Evolutionary conservation across 2,329 filamentous ascomycete species (phyloP).

Genomic region (Dothistroma septosporum): DNA sequence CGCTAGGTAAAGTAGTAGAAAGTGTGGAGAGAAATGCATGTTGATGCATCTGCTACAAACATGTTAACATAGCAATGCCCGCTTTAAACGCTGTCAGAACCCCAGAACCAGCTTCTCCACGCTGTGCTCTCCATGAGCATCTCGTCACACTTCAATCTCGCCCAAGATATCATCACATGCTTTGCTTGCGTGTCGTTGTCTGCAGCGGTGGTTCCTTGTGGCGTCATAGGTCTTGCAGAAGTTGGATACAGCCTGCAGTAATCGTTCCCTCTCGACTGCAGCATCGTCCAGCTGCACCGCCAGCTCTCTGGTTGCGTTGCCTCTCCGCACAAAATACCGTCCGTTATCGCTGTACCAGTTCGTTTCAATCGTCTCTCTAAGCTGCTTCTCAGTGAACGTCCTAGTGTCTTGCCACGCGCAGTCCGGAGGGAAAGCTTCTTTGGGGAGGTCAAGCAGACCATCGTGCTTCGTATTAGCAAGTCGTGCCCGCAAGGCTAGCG

Average conservation of each 20-base stretch:
- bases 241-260: constrained; percentile 9
- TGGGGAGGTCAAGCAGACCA: background rate
- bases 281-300: constrained; percentile 34
- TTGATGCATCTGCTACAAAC: too few relatives aligned
- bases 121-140: background rate
- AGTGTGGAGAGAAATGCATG: background rate
- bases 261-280: constrained; percentile 8
- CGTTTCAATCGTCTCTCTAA: constrained; percentile 42
- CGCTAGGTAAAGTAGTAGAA: background rate
- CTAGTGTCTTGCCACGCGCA: constrained; percentile 23
- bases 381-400: constrained; percentile 35
- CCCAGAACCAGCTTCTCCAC: background rate
- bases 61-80: background rate
- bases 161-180: constrained; percentile 5
- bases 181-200: background rate
- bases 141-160: background rate
- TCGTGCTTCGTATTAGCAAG: background rate
- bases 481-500: background rate
- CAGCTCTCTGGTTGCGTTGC: constrained; percentile 45
- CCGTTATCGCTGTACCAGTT: constrained; percentile 47
- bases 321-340: constrained; percentile 47
- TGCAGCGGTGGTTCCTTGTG: constrained; percentile 5
- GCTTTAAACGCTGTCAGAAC: background rate
- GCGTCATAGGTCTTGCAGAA: constrained; percentile 12
- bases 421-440: background rate